Conservation (phyloP, 345 rosid genomes). For the Gossypium longicalyx region DNA sequence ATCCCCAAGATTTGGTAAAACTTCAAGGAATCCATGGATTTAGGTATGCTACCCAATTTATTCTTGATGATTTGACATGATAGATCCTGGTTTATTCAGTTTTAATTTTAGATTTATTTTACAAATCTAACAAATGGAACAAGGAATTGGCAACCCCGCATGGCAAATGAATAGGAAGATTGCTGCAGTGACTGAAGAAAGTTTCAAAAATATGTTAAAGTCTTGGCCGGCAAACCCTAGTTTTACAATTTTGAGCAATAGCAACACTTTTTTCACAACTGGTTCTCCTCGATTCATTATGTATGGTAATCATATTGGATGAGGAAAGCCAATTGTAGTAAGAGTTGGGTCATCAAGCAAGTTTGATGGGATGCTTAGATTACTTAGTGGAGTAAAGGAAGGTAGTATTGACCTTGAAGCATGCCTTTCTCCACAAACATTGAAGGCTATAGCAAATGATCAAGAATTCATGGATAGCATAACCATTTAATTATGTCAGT, state of each 20-base stretch:
- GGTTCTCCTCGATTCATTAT: conserved; percentile 46
- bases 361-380: conserved; percentile 21
- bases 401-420: conserved; percentile 30
- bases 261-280: not conserved
- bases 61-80: too few relatives aligned
- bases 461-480: conserved; percentile 26
- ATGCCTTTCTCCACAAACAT: conserved; percentile 18
- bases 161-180: conserved; percentile 21
- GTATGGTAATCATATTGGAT: conserved; percentile 40
- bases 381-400: conserved; percentile 21
- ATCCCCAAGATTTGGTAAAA: too few relatives aligned
- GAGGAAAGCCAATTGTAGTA: conserved; percentile 32
- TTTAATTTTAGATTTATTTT: too few relatives aligned
- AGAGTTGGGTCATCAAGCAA: conserved; percentile 22
- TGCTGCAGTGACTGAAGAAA: conserved; percentile 12
- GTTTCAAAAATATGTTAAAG: conserved; percentile 1
- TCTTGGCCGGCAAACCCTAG: conserved; percentile 20
- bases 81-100: too few relatives aligned
- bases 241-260: not conserved
- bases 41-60: too few relatives aligned
- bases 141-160: conserved; percentile 24
- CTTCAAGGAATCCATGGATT: too few relatives aligned
- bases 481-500: not conserved
- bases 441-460: conserved; percentile 20
- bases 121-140: not conserved